Base-by-base conservation (phyloP, 2,329 filamentous ascomycete genomes). In the Ceratocystis albifundus region DNA sequence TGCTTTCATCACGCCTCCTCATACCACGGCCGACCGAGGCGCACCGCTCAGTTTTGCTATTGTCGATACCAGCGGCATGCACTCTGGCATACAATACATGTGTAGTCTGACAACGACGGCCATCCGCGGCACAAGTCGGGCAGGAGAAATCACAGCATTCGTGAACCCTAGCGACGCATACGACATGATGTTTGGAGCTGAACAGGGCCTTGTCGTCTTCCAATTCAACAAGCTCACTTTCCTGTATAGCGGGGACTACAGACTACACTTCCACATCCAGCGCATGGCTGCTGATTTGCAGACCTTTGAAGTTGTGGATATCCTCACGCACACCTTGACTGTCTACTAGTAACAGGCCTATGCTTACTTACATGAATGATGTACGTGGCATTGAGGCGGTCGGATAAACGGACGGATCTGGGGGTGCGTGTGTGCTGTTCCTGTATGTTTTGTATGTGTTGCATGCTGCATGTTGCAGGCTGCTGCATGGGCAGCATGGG, bases 31-130 rank as follows among this genome's bases (percentile, higher is more conserved):
- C 28, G 53, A 57, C 8, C 53, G 53, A 15, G 53, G 53, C 28
- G 22, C 28, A 6, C 22, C 53, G 12, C 25, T 57, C 53, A n/a
- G 30, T n/a, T 57, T 57, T n/a, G 17, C 22, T 28, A 64, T 64
- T 30, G 53, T 8, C 45, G 46, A 64, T 28, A 50, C 62, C 62
- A 53, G 45, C 28, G 45, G 45, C 46, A 41, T 45, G 10, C 53
- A 57, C 22, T 57, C 53, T 15, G 53, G 53, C 12, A 30, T 57
- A 25, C 53, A 30, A 10, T 57, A 57, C 53, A 57, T 57, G 53
- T 57, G 53, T 28, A 57, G 53, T 57, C 53, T 57, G 5, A 66
- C 61, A 41, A 53, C 57, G 2, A 64, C 59, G 10, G n/a, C 61
- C 12, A 66, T 64, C 28, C 64, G 46, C 41, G 30, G 44, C 15